Conservation (phyloP, 2,329 filamentous ascomycete genomes). For the Microthyrium microscopicum region DNA sequence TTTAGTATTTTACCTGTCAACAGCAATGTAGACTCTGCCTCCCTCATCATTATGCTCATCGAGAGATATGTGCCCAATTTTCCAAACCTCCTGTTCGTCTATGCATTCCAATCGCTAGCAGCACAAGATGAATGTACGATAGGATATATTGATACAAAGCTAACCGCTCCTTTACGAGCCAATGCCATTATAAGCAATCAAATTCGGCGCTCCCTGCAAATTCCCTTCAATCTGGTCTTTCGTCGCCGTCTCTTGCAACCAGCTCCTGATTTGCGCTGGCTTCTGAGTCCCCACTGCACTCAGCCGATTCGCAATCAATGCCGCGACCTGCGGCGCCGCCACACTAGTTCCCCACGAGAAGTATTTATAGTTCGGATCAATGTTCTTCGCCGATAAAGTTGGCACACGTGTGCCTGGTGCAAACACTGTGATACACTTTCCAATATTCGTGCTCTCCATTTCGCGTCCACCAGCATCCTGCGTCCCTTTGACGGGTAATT, state of each 20-base stretch:
- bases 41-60: too few species aligned
- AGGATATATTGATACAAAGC: too few species aligned
- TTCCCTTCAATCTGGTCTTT: slow-evolving; percentile 6
- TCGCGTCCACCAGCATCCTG: too few species aligned
- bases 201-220: slow-evolving; percentile 5
- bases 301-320: slow-evolving; percentile 6
- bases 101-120: too few species aligned
- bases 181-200: slow-evolving; percentile 6
- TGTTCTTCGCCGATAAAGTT: slow-evolving; percentile 4
- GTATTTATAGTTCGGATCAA: slow-evolving; percentile 3
- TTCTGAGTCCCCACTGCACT: slow-evolving; percentile 3
- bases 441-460: slow-evolving; percentile 6
- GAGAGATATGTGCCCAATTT: too few species aligned
- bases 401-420: slow-evolving; percentile 6
- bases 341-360: slow-evolving; percentile 7
- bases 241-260: slow-evolving; percentile 4
- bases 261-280: slow-evolving; percentile 6
- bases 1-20: too few species aligned
- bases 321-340: slow-evolving; percentile 8
- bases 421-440: slow-evolving; percentile 7
- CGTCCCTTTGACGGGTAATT: slow-evolving; percentile 2
- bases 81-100: too few species aligned
- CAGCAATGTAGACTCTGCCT: too few species aligned
- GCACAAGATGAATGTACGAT: too few species aligned
- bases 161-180: not conserved